Evolutionary conservation across 1,284 basidiomycete genomes (phyloP).

Genomic region (Bjerkandera adusta): DNA sequence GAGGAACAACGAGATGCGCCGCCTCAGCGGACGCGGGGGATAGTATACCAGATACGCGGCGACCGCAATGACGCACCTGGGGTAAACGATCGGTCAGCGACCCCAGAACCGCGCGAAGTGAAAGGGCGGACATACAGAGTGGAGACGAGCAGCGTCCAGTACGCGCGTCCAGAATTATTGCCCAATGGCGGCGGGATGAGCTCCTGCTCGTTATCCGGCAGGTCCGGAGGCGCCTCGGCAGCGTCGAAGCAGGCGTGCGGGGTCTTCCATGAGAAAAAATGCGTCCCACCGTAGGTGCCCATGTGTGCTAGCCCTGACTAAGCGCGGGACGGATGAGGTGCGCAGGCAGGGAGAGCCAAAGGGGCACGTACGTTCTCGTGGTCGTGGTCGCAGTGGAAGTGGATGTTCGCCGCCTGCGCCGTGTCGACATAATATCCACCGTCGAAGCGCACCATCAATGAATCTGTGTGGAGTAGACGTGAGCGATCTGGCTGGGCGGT

Average conservation of each 20-base stretch:
- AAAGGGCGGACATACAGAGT: conserved; percentile 22
- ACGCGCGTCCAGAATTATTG: conserved; percentile 4
- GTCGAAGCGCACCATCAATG: conserved; percentile 38
- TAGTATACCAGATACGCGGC: conserved; percentile 26
- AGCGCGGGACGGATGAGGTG: conserved; percentile 2
- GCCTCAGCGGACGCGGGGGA: conserved; percentile 27
- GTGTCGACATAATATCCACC: conserved; percentile 38
- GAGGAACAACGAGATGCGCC: conserved; percentile 21
- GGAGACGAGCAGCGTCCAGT: conserved; percentile 22
- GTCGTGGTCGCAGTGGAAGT: conserved; percentile 38
- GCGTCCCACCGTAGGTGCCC: conserved; percentile 29
- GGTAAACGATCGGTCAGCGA: not conserved
- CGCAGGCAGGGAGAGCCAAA: conserved; percentile 1
- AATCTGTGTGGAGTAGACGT: conserved; percentile 21
- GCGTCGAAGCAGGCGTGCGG: conserved; percentile 29
- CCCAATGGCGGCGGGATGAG: conserved; percentile 15
- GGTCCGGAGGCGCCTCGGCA: conserved; percentile 11
- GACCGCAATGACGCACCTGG: conserved; percentile 18
- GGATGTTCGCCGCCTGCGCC: conserved; percentile 37
- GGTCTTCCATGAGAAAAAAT: conserved; percentile 34
- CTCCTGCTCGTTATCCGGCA: conserved; percentile 19
- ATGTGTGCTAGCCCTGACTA: conserved; percentile 6
- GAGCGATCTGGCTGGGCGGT: not conserved
- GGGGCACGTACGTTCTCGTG: conserved; percentile 27
- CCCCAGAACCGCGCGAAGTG: no score